A percentile compares a stretch with the other conserved stretches of the same genome.
Evolutionary conservation across 495 filamentous ascomycete species (phyloP).

Genomic region (Jackrogersella multiformis): DNA sequence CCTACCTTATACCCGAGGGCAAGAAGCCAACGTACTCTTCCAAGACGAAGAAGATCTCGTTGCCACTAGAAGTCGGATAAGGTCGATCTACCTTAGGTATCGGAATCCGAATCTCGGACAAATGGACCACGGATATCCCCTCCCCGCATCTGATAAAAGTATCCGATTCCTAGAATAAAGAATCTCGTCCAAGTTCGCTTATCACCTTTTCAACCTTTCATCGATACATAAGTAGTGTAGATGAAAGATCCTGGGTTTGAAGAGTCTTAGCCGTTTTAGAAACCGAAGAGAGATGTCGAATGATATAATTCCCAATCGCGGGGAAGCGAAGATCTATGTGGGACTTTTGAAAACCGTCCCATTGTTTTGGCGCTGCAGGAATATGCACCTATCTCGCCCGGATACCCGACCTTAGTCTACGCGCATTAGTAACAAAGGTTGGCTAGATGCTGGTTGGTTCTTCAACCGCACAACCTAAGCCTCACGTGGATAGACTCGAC

Average conservation of each 20-base stretch:
- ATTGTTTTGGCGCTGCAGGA: conserved; percentile 15
- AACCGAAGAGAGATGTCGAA: conserved; percentile 8
- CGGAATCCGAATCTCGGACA: conserved; percentile 19
- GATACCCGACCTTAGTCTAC: background rate
- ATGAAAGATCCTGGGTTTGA: background rate
- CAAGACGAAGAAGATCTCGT: background rate
- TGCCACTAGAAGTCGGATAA: conserved; percentile 3
- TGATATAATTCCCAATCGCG: conserved; percentile 29
- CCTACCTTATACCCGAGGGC: conserved; percentile 28
- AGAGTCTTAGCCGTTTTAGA: conserved; percentile 5
- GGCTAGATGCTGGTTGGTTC: background rate
- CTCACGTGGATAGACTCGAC: background rate
- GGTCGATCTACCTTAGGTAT: background rate
- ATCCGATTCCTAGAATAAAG: conserved; percentile 18
- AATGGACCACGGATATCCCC: conserved; percentile 20
- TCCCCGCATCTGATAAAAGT: conserved; percentile 27
- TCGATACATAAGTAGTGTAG: background rate
- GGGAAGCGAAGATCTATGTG: conserved; percentile 23
- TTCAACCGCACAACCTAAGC: background rate
- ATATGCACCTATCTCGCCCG: background rate
- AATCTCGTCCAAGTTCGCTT: background rate
- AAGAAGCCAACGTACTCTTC: background rate
- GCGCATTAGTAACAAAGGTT: background rate
- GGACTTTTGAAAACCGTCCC: conserved; percentile 2
- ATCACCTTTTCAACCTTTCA: conserved; percentile 7